Evolutionary conservation across 2,329 filamentous ascomycete genomes (phyloP).

Genomic region (Lomentospora prolificans): DNA sequence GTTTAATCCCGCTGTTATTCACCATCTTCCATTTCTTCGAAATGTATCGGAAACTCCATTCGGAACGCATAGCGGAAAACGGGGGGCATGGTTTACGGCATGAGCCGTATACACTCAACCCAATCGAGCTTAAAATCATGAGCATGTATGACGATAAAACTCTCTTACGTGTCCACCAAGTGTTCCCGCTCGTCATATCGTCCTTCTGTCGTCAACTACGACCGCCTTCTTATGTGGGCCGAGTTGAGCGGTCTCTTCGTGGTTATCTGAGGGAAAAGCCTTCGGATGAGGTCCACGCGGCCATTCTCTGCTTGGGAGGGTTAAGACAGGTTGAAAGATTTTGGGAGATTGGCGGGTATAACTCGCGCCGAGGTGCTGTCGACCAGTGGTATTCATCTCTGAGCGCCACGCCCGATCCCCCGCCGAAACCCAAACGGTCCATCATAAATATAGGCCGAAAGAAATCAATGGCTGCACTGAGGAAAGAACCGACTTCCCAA

Average conservation of each 20-base stretch:
- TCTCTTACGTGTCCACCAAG: constrained; percentile 51
- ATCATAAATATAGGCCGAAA: constrained; percentile 47
- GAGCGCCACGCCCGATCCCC: constrained; percentile 23
- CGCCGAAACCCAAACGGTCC: constrained; percentile 40
- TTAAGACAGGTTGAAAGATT: constrained; percentile 53
- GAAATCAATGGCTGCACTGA: constrained; percentile 32
- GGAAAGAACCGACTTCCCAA: constrained; percentile 8
- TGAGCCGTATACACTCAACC: constrained; percentile 50
- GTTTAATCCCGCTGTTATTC: constrained; percentile 53
- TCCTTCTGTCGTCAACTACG: constrained; percentile 53
- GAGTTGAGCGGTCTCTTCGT: constrained; percentile 51
- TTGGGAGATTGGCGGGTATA: constrained; percentile 60
- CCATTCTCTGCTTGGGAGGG: constrained; percentile 50
- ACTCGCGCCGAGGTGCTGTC: constrained; percentile 46
- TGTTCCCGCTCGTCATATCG: constrained; percentile 54
- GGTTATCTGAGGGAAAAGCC: constrained; percentile 55
- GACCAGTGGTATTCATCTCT: constrained; percentile 46
- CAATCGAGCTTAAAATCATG: constrained; percentile 53
- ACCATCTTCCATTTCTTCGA: constrained; percentile 61
- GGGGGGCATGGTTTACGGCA: constrained; percentile 38
- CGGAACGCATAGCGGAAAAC: constrained; percentile 44
- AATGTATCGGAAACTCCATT: constrained; percentile 48
- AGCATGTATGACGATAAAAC: constrained; percentile 55
- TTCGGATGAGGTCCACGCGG: constrained; percentile 50
- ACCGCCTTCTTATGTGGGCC: constrained; percentile 54